Conservation (phyloP, 352 stramenopile species). For the Pilasporangium apinafurcum region DNA sequence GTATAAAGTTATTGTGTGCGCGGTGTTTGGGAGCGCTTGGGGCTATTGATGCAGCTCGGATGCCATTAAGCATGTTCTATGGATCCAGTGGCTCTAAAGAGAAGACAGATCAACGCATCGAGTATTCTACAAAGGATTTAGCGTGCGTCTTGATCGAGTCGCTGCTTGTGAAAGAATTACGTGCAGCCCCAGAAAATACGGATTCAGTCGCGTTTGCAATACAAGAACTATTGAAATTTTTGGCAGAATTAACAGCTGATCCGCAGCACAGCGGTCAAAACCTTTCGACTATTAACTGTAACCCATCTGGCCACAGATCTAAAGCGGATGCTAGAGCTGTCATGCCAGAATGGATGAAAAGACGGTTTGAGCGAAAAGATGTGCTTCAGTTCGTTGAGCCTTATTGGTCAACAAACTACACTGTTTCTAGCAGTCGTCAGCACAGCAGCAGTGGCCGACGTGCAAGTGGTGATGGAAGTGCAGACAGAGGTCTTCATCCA, state of each 20-base stretch:
- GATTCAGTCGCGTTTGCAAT: conserved; percentile 80
- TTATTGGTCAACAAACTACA: conserved; percentile 88
- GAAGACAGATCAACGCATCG: conserved; percentile 30
- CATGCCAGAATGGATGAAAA: conserved; percentile 85
- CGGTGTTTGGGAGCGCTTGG: conserved; percentile 71
- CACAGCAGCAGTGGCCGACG: conserved; percentile 7
- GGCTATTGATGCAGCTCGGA: conserved; percentile 71
- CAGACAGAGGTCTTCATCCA: conserved; percentile 13
- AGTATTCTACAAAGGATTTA: conserved; percentile 76
- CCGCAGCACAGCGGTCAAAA: conserved; percentile 69
- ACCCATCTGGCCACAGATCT: conserved; percentile 4
- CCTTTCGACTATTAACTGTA: background rate
- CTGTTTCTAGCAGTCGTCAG: conserved; percentile 14
- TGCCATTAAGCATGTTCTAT: conserved; percentile 65
- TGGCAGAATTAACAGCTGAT: conserved; percentile 65
- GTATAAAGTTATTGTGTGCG: conserved; percentile 64
- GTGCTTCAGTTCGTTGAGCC: conserved; percentile 85
- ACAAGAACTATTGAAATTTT: conserved; percentile 80
- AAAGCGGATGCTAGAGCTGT: conserved; percentile 4
- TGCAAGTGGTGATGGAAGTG: conserved; percentile 6
- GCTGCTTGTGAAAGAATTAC: conserved; percentile 77
- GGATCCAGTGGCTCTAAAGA: conserved; percentile 33
- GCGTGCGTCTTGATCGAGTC: conserved; percentile 77
- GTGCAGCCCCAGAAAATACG: conserved; percentile 78
- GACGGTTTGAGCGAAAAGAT: conserved; percentile 75